Percentiles rank a stretch among this genome's conserved stretches.
Conservation (phyloP, 805 yeast genomes). For the Grigorovia jiainica region DNA sequence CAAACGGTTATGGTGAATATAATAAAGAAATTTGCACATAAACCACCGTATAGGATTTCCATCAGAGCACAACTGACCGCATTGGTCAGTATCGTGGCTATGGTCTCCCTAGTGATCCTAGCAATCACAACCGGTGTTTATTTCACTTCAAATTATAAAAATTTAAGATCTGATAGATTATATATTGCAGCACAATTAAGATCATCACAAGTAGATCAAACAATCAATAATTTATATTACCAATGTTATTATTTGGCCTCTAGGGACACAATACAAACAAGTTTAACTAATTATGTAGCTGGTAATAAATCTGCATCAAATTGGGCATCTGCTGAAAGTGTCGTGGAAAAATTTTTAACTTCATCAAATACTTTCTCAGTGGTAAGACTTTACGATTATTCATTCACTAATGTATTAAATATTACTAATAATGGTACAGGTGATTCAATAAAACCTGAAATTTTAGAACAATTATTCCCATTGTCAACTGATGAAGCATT, state of each 20-base stretch:
- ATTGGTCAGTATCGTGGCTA: constrained; percentile 59
- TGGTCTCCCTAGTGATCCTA: constrained; percentile 58
- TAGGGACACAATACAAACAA: constrained; percentile 48
- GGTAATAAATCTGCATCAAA: constrained; percentile 54
- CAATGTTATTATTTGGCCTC: constrained; percentile 59
- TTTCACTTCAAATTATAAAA: constrained; percentile 52
- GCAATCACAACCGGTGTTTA: constrained; percentile 72
- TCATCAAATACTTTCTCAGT: constrained; percentile 55
- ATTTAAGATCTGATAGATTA: constrained; percentile 59
- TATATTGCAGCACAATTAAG: constrained; percentile 74
- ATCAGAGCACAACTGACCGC: constrained; percentile 68
- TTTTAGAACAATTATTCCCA: constrained; percentile 39
- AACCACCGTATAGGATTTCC: constrained; percentile 44
- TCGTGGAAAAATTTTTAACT: constrained; percentile 52
- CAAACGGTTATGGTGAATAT: background rate
- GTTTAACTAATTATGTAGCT: constrained; percentile 55
- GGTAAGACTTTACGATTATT: constrained; percentile 59
- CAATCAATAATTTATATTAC: constrained; percentile 50
- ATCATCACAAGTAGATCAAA: constrained; percentile 68
- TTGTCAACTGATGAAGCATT: constrained; percentile 41
- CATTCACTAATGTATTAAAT: constrained; percentile 38
- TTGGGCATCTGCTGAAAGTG: constrained; percentile 37
- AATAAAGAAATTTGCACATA: constrained; percentile 2
- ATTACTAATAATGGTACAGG: constrained; percentile 35
- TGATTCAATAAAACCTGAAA: constrained; percentile 23